phyloP scores from a whole-genome alignment of 2,329 filamentous ascomycete species.

The Elsinoe ampelina region DNA sequence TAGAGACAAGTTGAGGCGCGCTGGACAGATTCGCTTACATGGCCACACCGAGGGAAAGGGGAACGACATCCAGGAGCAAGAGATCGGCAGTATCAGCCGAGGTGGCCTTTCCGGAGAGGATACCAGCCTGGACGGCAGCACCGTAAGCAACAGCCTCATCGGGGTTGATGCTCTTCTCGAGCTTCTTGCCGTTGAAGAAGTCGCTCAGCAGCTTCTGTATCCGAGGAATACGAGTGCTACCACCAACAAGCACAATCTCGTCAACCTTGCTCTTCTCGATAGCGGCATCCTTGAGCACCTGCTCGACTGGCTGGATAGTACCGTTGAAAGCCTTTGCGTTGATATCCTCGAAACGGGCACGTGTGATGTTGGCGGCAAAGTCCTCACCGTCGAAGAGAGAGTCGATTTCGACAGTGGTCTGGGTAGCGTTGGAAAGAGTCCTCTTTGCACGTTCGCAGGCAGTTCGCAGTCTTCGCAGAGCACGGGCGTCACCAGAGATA shows the following conservation, averaged over 20 bases:
- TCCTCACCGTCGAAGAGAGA: constrained; percentile 97
- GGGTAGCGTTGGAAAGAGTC: constrained; percentile 92
- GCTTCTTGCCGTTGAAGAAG: constrained; percentile 99
- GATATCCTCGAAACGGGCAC: constrained; percentile 97
- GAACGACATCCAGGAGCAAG: constrained; percentile 89
- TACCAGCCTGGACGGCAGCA: constrained; percentile 97
- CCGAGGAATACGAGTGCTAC: constrained; percentile 95
- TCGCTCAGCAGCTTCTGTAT: constrained; percentile 99
- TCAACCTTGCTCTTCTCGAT: constrained; percentile 88
- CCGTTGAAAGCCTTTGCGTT: constrained; percentile 92
- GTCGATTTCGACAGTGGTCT: constrained; percentile 97
- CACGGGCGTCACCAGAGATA: constrained; percentile 74
- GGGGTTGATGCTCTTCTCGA: constrained; percentile 99
- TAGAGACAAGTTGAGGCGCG: no score
- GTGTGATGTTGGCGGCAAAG: constrained; percentile 94
- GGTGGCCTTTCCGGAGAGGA: constrained; percentile 95
- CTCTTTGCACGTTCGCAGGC: constrained; percentile 99
- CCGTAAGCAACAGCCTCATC: constrained; percentile 98
- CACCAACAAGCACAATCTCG: constrained; percentile 98
- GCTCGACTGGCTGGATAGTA: constrained; percentile 88
- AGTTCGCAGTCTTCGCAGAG: constrained; percentile 89
- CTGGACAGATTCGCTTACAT: constrained; percentile 44
- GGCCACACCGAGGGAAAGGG: constrained; percentile 93
- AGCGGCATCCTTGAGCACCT: constrained; percentile 86
- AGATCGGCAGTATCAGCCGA: constrained; percentile 91